Base-by-base conservation (phyloP, 208 protist genomes). In the Trypanosoma lewisi region DNA sequence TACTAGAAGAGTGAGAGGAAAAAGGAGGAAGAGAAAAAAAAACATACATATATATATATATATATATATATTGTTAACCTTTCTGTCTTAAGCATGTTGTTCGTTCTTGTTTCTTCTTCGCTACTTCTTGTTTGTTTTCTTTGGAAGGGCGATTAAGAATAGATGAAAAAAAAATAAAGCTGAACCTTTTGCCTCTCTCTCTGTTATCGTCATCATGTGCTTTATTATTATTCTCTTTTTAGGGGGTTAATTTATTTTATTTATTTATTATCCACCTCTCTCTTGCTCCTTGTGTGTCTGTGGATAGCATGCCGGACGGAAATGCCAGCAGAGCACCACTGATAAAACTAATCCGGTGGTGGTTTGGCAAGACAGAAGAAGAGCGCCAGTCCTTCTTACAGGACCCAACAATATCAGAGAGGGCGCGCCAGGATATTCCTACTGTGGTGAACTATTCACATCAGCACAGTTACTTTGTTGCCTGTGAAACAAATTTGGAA, bases 341-440 rank as follows among this genome's bases (percentile, higher is more conserved):
- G 16, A 30, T 62, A 17, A 14, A 14, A 21, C 37, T 83, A 11
- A 65, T 91, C 30, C 61, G 80, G 45, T 86, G 82, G 77, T 94
- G 87, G 85, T 75, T 91, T 55, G 58, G 58, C 59, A 91, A 89
- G 57, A 70, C 72, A 9, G 51, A 74, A 14, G 80, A 85, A 48
- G 75, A 87, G 21, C 77, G 87, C 8, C 59, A 69, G 41, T 75
- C 57, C 17, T 85, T 91, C 65, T 44, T 87, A n/a, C 49, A 70
- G 16, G 72, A 70, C 63, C 69, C 70, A 8, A 74, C 72, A 31
- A 82, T 73, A 7, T 80, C 83, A 2, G 57, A 63, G 4, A 73
- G 51, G 4, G 79, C 77, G 37, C 58, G 69, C n/a, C 54, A 78
- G 36, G 89, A 88, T 66, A 80, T 91, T 54, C 41, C 34, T 30